Percentiles rank a stretch among this genome's conserved stretches.
These are phyloP conservation scores for Cucumis melo DNA, from an alignment of 306 rosid genomes.

Conservation along the genomic window DNA sequence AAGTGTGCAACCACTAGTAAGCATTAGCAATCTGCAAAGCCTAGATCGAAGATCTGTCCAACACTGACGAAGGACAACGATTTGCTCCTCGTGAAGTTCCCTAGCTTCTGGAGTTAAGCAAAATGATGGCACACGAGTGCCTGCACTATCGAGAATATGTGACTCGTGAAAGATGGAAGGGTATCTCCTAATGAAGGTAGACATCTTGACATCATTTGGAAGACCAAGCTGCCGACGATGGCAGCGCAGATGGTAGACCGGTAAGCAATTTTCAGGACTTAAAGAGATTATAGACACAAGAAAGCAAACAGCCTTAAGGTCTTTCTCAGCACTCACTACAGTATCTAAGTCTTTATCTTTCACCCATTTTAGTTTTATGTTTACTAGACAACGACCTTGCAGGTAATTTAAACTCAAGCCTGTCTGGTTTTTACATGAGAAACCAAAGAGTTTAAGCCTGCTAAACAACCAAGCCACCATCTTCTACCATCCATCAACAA, in stretches of 20 bases:
- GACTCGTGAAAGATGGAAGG: conserved; percentile 65
- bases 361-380: conserved; percentile 76
- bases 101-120: conserved; percentile 47
- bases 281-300: conserved; percentile 53
- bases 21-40: conserved; percentile 71
- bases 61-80: conserved; percentile 19
- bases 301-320: conserved; percentile 55
- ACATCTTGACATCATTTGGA: conserved; percentile 48
- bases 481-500: background rate
- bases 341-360: conserved; percentile 60
- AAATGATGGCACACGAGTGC: conserved; percentile 59
- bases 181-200: conserved; percentile 59
- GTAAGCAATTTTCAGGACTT: conserved; percentile 31
- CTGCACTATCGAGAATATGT: conserved; percentile 34
- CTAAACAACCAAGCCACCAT: conserved; percentile 3
- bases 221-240: conserved; percentile 65
- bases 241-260: conserved; percentile 43
- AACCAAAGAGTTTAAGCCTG: background rate
- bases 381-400: conserved; percentile 52
- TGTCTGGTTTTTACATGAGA: background rate
- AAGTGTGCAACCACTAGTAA: conserved; percentile 47
- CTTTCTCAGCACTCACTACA: conserved; percentile 45
- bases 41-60: conserved; percentile 44
- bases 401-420: conserved; percentile 14
- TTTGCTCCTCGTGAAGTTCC: conserved; percentile 29